Base-by-base conservation (phyloP, 2,329 filamentous ascomycete genomes). In the Tolypocladium album region DNA sequence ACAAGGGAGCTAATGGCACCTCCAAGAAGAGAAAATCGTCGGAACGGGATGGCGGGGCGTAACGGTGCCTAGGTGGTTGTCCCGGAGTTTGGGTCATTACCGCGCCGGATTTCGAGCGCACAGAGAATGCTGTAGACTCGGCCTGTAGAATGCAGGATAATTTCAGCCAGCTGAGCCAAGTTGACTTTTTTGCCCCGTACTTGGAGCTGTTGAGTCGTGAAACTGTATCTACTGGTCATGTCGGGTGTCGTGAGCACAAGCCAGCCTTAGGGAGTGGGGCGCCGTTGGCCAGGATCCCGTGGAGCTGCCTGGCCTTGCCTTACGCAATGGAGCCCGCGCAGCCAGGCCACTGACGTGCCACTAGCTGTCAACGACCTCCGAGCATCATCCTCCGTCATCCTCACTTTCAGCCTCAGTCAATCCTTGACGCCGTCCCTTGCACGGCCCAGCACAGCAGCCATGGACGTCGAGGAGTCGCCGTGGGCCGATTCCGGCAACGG, bases 381-480 rank as follows among this genome's bases (percentile, higher is more conserved):
- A 57, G 39, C 39, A 42, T 57, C 53, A 27, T 31, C 61, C 22
- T 36, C 59, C 57, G 53, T 17, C 55, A 58, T 53, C 57, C 42
- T 52, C 60, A 55, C 27, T 56, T 45, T 24, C 31, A 24, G 31
- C 50, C 58, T 40, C 57, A 24, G 27, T 34, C 57, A 45, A 40
- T 59, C 31, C 43, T 45, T 50, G 52, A 52, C 56, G 36, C 47
- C 47, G 39, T 47, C 38, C 22, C 43, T 55, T 38, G 27, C 55
- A 62, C 43, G 42, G 58, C 39, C 58, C 17, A 55, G 42, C 38
- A 60, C 42, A 59, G 57, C 63, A 66, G 61, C 64, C 61, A 81
- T 81, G 79, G 79, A 81, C 65, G 74, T 80, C 63, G 78, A 79
- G 69, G 78, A 82, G 67, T 80, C 79, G 59, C 80, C 80, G 22